Percentiles rank a stretch among this genome's conserved stretches.
Evolutionary conservation across 2,329 filamentous ascomycete species (phyloP).

Genomic region (Trichoderma gracile): DNA sequence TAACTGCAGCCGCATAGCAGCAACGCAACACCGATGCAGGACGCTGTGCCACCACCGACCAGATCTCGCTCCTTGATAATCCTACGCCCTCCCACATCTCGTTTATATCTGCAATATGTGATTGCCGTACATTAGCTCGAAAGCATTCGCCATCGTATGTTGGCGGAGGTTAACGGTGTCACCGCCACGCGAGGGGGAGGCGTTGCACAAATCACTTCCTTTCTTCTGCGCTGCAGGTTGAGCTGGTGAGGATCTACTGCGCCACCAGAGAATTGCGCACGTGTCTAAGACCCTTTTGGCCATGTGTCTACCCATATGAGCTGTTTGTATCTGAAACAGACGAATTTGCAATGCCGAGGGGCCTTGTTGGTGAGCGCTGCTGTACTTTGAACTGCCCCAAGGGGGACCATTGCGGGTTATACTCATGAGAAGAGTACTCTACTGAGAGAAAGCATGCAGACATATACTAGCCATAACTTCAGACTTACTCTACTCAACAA

Average conservation of each 20-base stretch:
- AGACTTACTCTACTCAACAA: too few relatives aligned
- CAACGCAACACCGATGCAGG: neutral
- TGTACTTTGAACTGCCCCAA: too few relatives aligned
- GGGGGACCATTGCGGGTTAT: too few relatives aligned
- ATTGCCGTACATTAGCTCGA: neutral
- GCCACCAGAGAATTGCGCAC: constrained; percentile 5
- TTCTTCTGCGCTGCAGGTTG: neutral
- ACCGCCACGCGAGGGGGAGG: neutral
- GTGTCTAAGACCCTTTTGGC: constrained; percentile 1
- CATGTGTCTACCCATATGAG: constrained; percentile 10
- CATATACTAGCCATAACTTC: too few relatives aligned
- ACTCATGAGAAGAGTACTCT: too few relatives aligned
- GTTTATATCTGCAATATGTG: neutral
- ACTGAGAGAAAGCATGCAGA: too few relatives aligned
- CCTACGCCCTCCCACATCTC: neutral
- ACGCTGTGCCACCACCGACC: neutral
- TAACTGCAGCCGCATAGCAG: neutral
- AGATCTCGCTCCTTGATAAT: neutral
- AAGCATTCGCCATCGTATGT: neutral
- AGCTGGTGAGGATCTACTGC: neutral
- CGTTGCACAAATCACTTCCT: neutral
- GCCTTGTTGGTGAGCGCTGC: too few relatives aligned
- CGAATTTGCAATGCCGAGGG: neutral
- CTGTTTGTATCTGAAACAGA: neutral
- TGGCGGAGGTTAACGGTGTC: neutral